A percentile compares a stretch with the other conserved stretches of the same genome.
These are phyloP conservation scores for Periconia sp. DNA, from an alignment of 2,329 filamentous ascomycete genomes.

Conservation along the genomic window DNA sequence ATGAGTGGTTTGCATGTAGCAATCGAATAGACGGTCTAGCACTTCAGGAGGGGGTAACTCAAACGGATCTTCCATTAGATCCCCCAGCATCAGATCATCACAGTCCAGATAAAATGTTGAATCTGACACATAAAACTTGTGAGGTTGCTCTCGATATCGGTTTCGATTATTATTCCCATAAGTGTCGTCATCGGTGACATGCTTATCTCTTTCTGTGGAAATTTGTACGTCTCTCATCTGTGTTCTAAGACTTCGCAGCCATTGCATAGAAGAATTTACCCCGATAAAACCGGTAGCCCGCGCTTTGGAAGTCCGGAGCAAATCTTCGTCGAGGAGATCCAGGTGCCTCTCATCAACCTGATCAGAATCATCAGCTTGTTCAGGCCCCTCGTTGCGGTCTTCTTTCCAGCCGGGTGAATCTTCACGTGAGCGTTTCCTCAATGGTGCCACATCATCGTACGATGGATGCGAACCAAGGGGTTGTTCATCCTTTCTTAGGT, in stretches of 20 bases:
- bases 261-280: conserved; percentile 26
- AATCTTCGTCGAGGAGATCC: conserved; percentile 21
- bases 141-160: not conserved
- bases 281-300: conserved; percentile 29
- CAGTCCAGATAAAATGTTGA: conserved; percentile 30
- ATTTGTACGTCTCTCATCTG: conserved; percentile 4
- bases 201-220: not conserved
- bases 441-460: not conserved
- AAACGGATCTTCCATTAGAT: conserved; percentile 17
- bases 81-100: conserved; percentile 17
- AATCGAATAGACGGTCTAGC: conserved; percentile 28
- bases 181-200: not conserved
- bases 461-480: not conserved
- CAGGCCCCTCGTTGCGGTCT: not conserved
- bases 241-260: conserved; percentile 20
- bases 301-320: conserved; percentile 13
- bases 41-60: conserved; percentile 27
- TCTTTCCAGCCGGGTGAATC: conserved; percentile 2
- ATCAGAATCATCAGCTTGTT: conserved; percentile 5
- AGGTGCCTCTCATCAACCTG: conserved; percentile 14
- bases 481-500: not conserved
- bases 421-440: conserved; percentile 9
- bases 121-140: not conserved
- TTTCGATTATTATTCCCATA: not conserved
- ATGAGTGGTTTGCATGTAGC: conserved; percentile 33